Base-by-base conservation (phyloP, 2,329 filamentous ascomycete genomes). In the Dothideomycetes sp. region DNA sequence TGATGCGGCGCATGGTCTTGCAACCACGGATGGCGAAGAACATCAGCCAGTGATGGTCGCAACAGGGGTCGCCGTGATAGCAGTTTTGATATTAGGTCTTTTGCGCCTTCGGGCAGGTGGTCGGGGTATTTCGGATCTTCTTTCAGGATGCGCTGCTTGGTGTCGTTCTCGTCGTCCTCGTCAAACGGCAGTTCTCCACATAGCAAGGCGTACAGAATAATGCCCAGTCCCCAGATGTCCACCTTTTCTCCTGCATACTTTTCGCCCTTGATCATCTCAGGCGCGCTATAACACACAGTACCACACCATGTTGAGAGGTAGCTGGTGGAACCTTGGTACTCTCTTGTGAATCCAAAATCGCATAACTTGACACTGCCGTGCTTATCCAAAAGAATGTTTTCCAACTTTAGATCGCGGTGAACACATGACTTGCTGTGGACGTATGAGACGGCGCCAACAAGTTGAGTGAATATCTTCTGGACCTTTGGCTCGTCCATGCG, bases 211-310 rank as follows among this genome's bases (percentile, higher is more conserved):
- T 88, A 91, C 1, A 91, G 68, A 46, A 93, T 91, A 41, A 93
- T 81, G 10, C 85, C 84, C 49, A 93, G 59, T 55, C 85, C 91
- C 85, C 85, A 98, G 4, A 98, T 87, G 56, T 98, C 91, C 34
- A 98, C 89, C 66, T 95, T 96, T 66, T 95, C 87, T 18, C 87
- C 89, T 0, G 88, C 91, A 58, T 98, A 98, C 62, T 94, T 96
- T 61, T 98, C 91, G 27, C 88, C 91, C 61, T 91, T 94, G 28
- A 98, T 72, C 91, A 98, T 98, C 63, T 98, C 91, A 2, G 91
- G 91, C 2, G 91, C 91, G 41, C 87, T 94, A 63, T 98, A 98
- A 65, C 89, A 96, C 47, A 98, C 82, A 0, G 91, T 98, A 4
- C 91, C 91, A 60, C 91, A 98, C 63, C 94, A 98, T 1, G 91